A percentile compares a stretch with the other conserved stretches of the same genome.
phyloP scores from a whole-genome alignment of 768 basidiomycete species.

The Tulasnella sp. region DNA sequence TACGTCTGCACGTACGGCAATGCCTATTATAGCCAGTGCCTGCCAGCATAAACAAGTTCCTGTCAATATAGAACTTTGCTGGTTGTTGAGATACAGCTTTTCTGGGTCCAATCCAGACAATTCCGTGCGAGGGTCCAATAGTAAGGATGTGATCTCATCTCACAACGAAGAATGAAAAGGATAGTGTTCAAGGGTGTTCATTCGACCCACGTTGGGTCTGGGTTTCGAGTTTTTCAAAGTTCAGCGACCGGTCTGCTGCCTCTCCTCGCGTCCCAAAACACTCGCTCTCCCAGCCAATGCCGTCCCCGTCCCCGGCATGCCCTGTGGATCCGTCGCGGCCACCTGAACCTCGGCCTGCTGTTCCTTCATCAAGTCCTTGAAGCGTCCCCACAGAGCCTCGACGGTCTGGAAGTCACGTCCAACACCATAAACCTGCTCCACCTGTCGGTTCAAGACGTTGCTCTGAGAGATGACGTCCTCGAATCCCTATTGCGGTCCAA shows the following conservation, averaged over 20 bases:
- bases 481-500: slow-evolving; percentile 61
- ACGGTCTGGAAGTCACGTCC: slow-evolving; percentile 87
- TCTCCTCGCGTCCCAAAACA: background rate
- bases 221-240: no score
- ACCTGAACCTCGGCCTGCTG: slow-evolving; percentile 17
- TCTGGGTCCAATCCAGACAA: no score
- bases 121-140: no score
- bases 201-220: no score
- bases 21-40: slow-evolving; percentile 12
- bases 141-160: no score
- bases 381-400: slow-evolving; percentile 72
- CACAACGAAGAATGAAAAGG: no score
- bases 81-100: no score
- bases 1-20: slow-evolving; percentile 9
- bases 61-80: background rate
- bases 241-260: background rate
- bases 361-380: slow-evolving; percentile 63
- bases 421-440: slow-evolving; percentile 88
- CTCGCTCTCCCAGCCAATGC: slow-evolving; percentile 11
- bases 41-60: background rate
- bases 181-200: no score
- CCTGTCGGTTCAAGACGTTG: slow-evolving; percentile 78
- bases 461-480: slow-evolving; percentile 77
- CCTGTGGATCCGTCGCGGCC: slow-evolving; percentile 1
- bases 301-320: slow-evolving; percentile 15